Percentiles rank a stretch among this genome's conserved stretches.
phyloP scores from a whole-genome alignment of 2,329 filamentous ascomycete species.

The Grosmannia penicillata region DNA sequence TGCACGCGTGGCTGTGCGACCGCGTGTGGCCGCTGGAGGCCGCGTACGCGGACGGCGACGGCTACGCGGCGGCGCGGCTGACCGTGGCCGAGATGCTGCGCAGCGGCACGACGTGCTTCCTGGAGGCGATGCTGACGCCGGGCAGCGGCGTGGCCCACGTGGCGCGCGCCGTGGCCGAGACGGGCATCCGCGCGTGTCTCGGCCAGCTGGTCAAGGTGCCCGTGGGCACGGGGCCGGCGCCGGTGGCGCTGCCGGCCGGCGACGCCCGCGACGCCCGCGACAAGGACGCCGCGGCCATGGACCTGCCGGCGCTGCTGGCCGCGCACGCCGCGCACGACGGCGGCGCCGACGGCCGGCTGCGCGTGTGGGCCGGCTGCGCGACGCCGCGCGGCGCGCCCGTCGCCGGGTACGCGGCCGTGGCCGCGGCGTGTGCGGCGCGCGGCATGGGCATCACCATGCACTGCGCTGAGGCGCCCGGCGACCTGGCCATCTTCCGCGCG shows the following conservation, averaged over 20 bases:
- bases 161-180: conserved; percentile 10
- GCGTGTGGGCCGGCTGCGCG: conserved; percentile 31
- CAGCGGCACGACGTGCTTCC: conserved; percentile 33
- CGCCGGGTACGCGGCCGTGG: conserved; percentile 23
- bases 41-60: conserved; percentile 22
- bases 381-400: conserved; percentile 28
- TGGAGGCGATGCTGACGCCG: conserved; percentile 32
- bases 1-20: conserved; percentile 36
- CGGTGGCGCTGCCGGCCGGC: conserved; percentile 16
- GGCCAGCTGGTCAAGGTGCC: conserved; percentile 21
- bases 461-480: conserved; percentile 26
- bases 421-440: conserved; percentile 21
- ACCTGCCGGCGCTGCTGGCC: conserved; percentile 16
- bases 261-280: conserved; percentile 23
- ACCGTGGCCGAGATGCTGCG: conserved; percentile 35
- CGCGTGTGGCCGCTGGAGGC: conserved; percentile 26
- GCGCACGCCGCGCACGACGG: conserved; percentile 13
- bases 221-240: conserved; percentile 15
- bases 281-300: conserved; percentile 18
- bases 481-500: conserved; percentile 20
- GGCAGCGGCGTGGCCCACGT: conserved; percentile 14
- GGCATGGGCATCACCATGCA: conserved; percentile 31
- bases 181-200: conserved; percentile 12
- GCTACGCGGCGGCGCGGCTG: conserved; percentile 30
- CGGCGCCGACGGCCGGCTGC: conserved; percentile 21